Evolutionary conservation across 2,329 filamentous ascomycete genomes (phyloP), one percentile per base, ranked within the genome.

Genomic region (Pezicula neosporulosa): DNA sequence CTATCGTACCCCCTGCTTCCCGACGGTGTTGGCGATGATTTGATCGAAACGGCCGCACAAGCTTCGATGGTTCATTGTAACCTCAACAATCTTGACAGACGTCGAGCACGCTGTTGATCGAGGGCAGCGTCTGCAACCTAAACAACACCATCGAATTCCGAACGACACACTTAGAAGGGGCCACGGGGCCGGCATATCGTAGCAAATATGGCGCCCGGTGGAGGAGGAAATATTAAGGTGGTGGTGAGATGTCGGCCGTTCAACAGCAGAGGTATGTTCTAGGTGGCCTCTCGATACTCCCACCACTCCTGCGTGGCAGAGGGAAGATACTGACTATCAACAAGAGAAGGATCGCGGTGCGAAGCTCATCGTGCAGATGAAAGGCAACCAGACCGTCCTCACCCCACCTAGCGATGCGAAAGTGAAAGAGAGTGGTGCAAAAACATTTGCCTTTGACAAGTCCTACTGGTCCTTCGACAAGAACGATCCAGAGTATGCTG

Each of bases 401-500:
- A 83, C 79, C 27, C 83, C 88, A 51, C 90, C 93, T 12, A 75
- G 83, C 33, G 81, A 84, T 62, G 72, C 77, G 58, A 75, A 81
- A 68, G 77, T 73, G 49, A 91, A 92, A 69, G 85, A 86, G 53
- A 77, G 82, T 47, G 86, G 83, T 6, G 78, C 82, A 56, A 97
- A 97, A 71, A 81, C 86, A 1, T 99, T 99, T 70, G 93, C 93
- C 45, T 99, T 97, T 72, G 94, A 99, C 74, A 86, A 86, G 65
- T 97, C 91, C 48, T 99, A 99, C 74, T 99, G 94, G 94, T 97
- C 93, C 48, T 99, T 97, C 71, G 84, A 92, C 72, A 88, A 88
- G 63, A 79, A 78, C 44, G 90, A 91, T 60, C 72, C 82, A 1
- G 86, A 89, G 70, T 99, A 92, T 69, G 93, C 94, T 42, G 90